Percentiles rank a stretch among this genome's conserved stretches.
phyloP scores from a whole-genome alignment of 2,329 filamentous ascomycete genomes.

The Neofusicoccum cordaticola region DNA sequence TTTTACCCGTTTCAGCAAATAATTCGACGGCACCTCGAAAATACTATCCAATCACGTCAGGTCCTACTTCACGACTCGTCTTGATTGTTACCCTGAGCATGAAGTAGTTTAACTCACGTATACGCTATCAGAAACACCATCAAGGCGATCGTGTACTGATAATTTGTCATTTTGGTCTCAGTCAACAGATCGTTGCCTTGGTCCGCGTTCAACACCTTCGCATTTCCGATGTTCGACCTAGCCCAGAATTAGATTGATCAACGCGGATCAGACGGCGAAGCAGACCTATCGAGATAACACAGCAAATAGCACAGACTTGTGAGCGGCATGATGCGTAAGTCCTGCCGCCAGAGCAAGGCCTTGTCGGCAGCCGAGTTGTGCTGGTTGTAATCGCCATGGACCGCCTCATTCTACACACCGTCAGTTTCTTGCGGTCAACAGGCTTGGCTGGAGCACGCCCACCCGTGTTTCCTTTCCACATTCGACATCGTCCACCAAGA shows the following conservation, averaged over 20 bases:
- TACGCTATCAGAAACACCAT: conserved; percentile 32
- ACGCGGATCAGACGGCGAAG: not conserved
- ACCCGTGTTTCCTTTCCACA: not conserved
- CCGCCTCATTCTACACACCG: not conserved
- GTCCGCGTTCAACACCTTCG: conserved; percentile 62
- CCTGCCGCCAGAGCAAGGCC: conserved; percentile 41
- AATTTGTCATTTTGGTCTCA: conserved; percentile 59
- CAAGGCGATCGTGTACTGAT: conserved; percentile 47
- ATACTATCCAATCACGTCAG: conserved; percentile 25
- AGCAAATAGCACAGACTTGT: conserved; percentile 65
- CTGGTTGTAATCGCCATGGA: conserved; percentile 15
- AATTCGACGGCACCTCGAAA: conserved; percentile 55
- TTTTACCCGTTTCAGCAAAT: conserved; percentile 58
- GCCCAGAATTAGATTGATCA: not conserved
- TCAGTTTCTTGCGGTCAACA: not conserved
- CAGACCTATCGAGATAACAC: conserved; percentile 60
- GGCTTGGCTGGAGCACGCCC: not conserved
- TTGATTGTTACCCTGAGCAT: not conserved
- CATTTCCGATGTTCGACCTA: conserved; percentile 37
- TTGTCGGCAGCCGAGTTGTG: conserved; percentile 11
- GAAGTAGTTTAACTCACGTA: conserved; percentile 13
- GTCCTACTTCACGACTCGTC: not conserved
- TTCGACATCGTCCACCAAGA: conserved; percentile 1
- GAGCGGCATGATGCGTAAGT: conserved; percentile 62
- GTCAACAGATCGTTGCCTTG: conserved; percentile 61